Base-by-base conservation (phyloP, 2,329 filamentous ascomycete species). In the Hortaea sp. region DNA sequence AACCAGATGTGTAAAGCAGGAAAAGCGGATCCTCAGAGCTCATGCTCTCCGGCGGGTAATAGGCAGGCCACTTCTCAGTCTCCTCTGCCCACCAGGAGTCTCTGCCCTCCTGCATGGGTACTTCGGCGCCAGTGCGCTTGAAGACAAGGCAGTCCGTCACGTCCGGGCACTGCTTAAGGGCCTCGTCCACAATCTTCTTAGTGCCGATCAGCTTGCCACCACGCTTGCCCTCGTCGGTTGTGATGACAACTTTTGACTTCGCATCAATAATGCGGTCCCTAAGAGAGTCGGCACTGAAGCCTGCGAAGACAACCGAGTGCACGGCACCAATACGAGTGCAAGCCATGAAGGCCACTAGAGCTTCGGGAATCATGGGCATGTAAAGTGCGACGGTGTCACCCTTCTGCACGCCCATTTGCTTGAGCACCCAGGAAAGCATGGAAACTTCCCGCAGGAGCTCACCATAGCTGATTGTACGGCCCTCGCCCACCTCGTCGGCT, bases 51-150 rank as follows among this genome's bases (percentile, higher is more conserved):
- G 90, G 89, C 29, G 90, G 75, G 63, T 94, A 83, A 75, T 97
- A 97, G 59, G 81, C 77, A 53, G 92, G 92, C 79, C 88, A 97
- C 74, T 95, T 97, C 66, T 94, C 87, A 46, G 90, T 82, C 77
- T 97, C 90, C 73, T 97, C 92, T 69, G 97, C 88, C 92, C 92
- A 98, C 92, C 92, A 98, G 63, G 80, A 77, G 69, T 98, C 92
- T 61, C 92, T 82, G 55, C 88, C 88, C 56, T 79, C 70, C 44
- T 88, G 94, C 85, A 85, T 90, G 53, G 90, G 89, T 13, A 97
- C 82, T 44, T 95, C 88, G 42, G 88, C 83, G 44, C 90, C 90
- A 34, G 92, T 98, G 59, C 92, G 85, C 78, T 94, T 90, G 77
- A 83, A 97, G 47, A 98, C 92, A 35, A 98, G 76, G 58, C 87